Base-by-base conservation (phyloP, 1,284 basidiomycete genomes). In the Rugosomyces carneus region DNA sequence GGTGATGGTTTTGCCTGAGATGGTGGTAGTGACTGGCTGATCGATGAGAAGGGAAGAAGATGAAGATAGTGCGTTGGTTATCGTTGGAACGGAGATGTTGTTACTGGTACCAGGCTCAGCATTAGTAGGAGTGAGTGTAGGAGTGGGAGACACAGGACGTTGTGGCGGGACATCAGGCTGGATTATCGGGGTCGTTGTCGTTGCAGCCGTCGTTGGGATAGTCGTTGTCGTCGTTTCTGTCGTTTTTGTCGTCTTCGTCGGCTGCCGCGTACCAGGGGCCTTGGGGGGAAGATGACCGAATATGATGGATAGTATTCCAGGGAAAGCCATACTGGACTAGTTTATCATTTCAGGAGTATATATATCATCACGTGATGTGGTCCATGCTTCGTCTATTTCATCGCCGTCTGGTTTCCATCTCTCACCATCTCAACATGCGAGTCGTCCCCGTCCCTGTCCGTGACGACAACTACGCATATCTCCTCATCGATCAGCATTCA, bases 401-500 rank as follows among this genome's bases (percentile, higher is more conserved):
- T 39, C 51, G 42, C 11, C 39, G 40, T 23, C 47, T 43, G 27
- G 48, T 47, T 26, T 50, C 50, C 34, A 34, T 51, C 40, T 44
- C 41, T 16, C 49, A 52, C 36, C 42, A 37, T 20, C 42, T 2
- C 48, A 68, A 52, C 32, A 89, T 91, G 87, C 78, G 79, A 59
- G 72, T 92, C 60, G 65, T 89, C 15, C 81, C 89, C 1, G 77
- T 91, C 4, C 85, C 81, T 34, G 86, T 91, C 40, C 77, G 85
- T 50, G 71, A 80, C 21, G 89, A 93, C 63, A 94, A 95, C 65
- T 93, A 93, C 65, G 89, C 89, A 43, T 95, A 94, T 64, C 76
- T 94, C 31, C 68, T 94, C 64, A 69, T 92, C 50, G 91, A 93
- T 64, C 79, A 86, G 39, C 59, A 68, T 0, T 72, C 80, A 5